Evolutionary conservation across 2,329 filamentous ascomycete species (phyloP).

Genomic region (Daldinia sp.): DNA sequence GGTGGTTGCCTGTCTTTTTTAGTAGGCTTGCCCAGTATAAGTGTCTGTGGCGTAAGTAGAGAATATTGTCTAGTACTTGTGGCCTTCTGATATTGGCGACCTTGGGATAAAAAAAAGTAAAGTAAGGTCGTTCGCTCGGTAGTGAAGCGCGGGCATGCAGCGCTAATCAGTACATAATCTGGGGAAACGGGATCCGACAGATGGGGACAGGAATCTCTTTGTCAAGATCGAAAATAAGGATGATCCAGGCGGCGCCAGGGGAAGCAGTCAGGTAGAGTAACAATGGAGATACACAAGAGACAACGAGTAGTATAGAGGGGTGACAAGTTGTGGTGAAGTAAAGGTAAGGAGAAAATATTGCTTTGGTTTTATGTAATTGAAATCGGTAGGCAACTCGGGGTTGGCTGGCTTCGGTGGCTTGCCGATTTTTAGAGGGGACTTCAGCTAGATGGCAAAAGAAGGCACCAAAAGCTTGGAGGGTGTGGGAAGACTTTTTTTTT

Average conservation of each 20-base stretch:
- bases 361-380: constrained; percentile 64
- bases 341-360: constrained; percentile 56
- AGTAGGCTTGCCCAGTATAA: constrained; percentile 31
- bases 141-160: constrained; percentile 51
- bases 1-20: constrained; percentile 26
- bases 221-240: constrained; percentile 51
- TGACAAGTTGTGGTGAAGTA: constrained; percentile 54
- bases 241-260: constrained; percentile 53
- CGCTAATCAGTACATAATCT: constrained; percentile 60
- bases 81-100: constrained; percentile 31
- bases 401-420: constrained; percentile 36
- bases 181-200: constrained; percentile 57
- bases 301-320: constrained; percentile 45
- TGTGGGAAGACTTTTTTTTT: constrained; percentile 37
- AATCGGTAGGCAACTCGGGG: constrained; percentile 46
- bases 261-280: constrained; percentile 53
- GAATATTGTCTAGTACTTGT: constrained; percentile 31
- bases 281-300: constrained; percentile 45
- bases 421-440: constrained; percentile 42
- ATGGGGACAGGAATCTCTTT: constrained; percentile 51
- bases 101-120: constrained; percentile 16
- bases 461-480: constrained; percentile 28
- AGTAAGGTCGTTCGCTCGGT: constrained; percentile 32
- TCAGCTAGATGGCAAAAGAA: constrained; percentile 37
- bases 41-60: constrained; percentile 25